Evolutionary conservation across 148 eudicot genomes (phyloP), one percentile per base, ranked within the genome.

Genomic region (Gaultheria prostrata): DNA sequence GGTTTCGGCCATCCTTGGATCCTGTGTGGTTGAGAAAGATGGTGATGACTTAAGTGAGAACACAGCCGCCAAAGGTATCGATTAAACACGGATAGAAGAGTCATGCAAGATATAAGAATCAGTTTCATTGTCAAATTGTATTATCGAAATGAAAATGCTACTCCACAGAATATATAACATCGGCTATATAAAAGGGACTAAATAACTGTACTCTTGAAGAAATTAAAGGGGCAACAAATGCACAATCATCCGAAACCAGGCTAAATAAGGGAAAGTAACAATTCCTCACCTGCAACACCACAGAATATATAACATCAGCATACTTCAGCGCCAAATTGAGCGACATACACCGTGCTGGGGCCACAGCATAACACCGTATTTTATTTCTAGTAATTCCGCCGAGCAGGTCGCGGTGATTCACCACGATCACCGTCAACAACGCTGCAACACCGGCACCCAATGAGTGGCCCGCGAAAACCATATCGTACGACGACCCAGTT

Each of bases 331-430:
- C 98, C 86, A 96, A 88, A 88, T 94, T 96, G 74, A 96, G 90
- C 53, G 99, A 96, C 97, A 96, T 92, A 88, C 99, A 94, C 81
- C 99, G 63, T 0, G 95, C 94, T 0, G 99, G 98, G 21, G 99
- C 99, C 72, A 96, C 76, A 0, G 97, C 84, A 48, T 93, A 94
- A 69, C 98, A 94, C 86, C 79, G 63, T 4, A 94, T 84, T 77
- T 84, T 79, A 67, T 70, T 76, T 88, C 98, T 87, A 0, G 95
- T 94, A 77, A 96, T 84, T 39, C 99, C 98, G 0, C 95, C 97
- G 0, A 94, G 71, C 80, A 77, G 75, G 76, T 89, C 88, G 15
- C 92, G 77, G 48, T 94, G 98, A 78, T 86, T 84, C 79, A 72
- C 86, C 59, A 32, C 86, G 20, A 84, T 79, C 59, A 84, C 86